Base-by-base conservation (phyloP, 2,329 filamentous ascomycete species). In the Talaromyces atroroseus region DNA sequence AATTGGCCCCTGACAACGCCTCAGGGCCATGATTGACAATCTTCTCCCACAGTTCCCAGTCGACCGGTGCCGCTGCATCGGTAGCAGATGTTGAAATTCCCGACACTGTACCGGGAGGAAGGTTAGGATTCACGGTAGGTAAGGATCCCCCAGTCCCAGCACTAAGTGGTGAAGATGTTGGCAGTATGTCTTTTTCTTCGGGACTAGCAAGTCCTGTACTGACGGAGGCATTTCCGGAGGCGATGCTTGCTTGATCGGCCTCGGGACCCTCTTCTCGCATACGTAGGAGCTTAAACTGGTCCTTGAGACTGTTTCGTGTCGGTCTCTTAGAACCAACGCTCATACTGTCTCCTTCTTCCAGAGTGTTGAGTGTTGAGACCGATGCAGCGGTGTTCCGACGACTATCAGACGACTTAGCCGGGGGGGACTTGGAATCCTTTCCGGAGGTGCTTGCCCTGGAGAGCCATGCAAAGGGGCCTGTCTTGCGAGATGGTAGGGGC, bases 41-140 rank as follows among this genome's bases (percentile, higher is more conserved):
- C 23, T 88, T 85, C 69, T 99, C 92, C 94, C 94, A 99, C 40
- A 99, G 76, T 71, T 99, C 94, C 94, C 94, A 99, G 68, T 99
- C 91, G n/a, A 99, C 94, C 23, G 89, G 86, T 16, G 80, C 78
- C 24, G 76, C 74, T 32, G 79, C 76, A 65, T 92, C 89, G 14
- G 76, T 74, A 60, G 86, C 80, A 21, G 85, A 84, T 2, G 89
- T 85, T 23, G 86, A 86, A 44, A 92, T 84, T 5, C 92, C 92
- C 11, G 90, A 86, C 7, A 88, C 90, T 1, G 92, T 96, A 1
- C 92, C 92, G 0, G 92, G 92, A 0, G 90, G 86, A 46, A 96
- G 77, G 56, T 81, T 84, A 3, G 81, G 80, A 63, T 90, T 89
- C 16, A 90, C 80, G 2, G 80, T 83, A 0, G 82, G 76, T 7